phyloP scores from a whole-genome alignment of 2,329 filamentous ascomycete genomes.

The Microthyrium microscopicum region DNA sequence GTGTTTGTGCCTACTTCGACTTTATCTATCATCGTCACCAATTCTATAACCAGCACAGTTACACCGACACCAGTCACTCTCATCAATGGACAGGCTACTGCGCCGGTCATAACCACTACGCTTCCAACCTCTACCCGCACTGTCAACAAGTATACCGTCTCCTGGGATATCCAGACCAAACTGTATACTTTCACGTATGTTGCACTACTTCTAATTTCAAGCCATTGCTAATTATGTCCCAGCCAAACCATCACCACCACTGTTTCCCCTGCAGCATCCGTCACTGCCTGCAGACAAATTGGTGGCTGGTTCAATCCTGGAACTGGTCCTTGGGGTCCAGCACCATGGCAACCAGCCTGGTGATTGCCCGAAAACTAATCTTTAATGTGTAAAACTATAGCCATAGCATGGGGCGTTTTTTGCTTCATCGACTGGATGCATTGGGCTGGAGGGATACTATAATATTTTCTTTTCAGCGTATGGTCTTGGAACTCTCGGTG shows the following conservation, averaged over 20 bases:
- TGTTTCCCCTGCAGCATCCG: constrained; percentile 12
- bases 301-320: constrained; percentile 10
- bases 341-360: no score
- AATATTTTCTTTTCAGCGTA: no score
- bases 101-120: constrained; percentile 13
- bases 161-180: constrained; percentile 11
- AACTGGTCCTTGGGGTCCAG: no score
- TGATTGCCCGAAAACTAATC: no score
- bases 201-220: background rate
- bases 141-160: constrained; percentile 11
- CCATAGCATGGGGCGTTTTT: no score
- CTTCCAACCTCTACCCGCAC: constrained; percentile 14
- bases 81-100: constrained; percentile 11
- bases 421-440: no score
- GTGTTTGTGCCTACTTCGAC: constrained; percentile 10
- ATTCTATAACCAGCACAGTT: constrained; percentile 10
- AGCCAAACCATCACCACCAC: constrained; percentile 14
- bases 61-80: constrained; percentile 14
- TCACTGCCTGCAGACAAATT: constrained; percentile 11
- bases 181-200: constrained; percentile 12
- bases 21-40: constrained; percentile 8
- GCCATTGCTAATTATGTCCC: constrained; percentile 5
- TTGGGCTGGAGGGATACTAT: no score
- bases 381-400: no score
- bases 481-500: no score